Conservation (phyloP, 768 basidiomycete species). For the Scleroderma citrinum region DNA sequence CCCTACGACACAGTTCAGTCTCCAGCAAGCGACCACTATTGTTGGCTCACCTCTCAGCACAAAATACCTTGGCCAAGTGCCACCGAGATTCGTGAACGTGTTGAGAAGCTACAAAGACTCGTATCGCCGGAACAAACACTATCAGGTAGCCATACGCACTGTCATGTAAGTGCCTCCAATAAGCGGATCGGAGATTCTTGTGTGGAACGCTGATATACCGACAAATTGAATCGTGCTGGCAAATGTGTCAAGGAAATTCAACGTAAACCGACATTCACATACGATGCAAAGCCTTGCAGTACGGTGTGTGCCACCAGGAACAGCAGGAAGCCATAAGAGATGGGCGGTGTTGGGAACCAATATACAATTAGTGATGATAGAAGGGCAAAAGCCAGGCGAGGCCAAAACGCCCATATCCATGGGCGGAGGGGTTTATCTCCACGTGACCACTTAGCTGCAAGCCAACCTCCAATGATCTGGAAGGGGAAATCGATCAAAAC, state of each 20-base stretch:
- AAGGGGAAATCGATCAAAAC: conserved; percentile 98
- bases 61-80: conserved; percentile 97
- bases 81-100: conserved; percentile 94
- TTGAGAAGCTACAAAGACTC: conserved; percentile 67
- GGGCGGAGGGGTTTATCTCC: conserved; percentile 75
- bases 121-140: not conserved
- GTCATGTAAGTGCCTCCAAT: conserved; percentile 99
- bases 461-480: conserved; percentile 91
- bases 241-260: not conserved
- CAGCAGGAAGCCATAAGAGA: conserved; percentile 70
- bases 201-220: conserved; percentile 98
- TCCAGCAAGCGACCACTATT: not conserved
- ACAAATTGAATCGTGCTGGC: conserved; percentile 97
- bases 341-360: conserved; percentile 76
- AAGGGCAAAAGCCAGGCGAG: conserved; percentile 67
- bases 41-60: conserved; percentile 70
- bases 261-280: conserved; percentile 24
- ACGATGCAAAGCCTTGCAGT: conserved; percentile 80
- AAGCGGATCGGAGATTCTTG: conserved; percentile 88
- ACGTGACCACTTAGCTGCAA: conserved; percentile 86
- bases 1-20: conserved; percentile 37
- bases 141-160: conserved; percentile 38
- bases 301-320: conserved; percentile 81
- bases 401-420: conserved; percentile 92
- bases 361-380: conserved; percentile 73